phyloP scores from a whole-genome alignment of 768 basidiomycete species.

The Calocybe gangraenosa region DNA sequence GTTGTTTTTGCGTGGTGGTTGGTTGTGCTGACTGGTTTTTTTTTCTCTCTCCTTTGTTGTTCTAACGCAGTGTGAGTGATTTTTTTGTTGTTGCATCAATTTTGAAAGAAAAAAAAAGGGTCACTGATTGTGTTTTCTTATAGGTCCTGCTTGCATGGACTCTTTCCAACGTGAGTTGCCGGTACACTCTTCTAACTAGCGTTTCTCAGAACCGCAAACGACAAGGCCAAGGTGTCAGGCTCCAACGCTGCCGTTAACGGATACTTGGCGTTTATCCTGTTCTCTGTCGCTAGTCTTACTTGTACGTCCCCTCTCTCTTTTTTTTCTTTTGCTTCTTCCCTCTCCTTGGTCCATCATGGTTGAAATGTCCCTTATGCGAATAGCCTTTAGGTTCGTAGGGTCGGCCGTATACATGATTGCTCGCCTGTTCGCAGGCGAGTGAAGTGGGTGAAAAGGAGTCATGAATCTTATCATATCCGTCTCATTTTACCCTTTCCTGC shows the following conservation, averaged over 20 bases:
- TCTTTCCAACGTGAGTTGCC: slow-evolving; percentile 63
- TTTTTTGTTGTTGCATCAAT: not conserved
- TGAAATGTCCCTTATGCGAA: not conserved
- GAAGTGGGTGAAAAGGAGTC: slow-evolving; percentile 16
- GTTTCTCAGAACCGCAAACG: slow-evolving; percentile 38
- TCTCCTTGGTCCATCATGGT: not conserved
- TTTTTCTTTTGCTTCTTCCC: too few species aligned
- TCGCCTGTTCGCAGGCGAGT: slow-evolving; percentile 88
- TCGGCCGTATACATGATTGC: slow-evolving; percentile 80
- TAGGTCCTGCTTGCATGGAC: slow-evolving; percentile 85
- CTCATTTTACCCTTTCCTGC: too few species aligned
- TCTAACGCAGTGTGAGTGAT: slow-evolving; percentile 24
- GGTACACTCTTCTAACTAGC: not conserved
- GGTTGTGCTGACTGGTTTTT: slow-evolving; percentile 9
- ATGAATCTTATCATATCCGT: too few species aligned
- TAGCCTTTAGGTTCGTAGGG: slow-evolving; percentile 84
- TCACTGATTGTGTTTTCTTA: slow-evolving; percentile 19
- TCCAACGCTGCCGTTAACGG: slow-evolving; percentile 63
- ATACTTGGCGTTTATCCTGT: slow-evolving; percentile 87
- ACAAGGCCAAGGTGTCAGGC: slow-evolving; percentile 41
- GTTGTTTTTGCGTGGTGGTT: slow-evolving; percentile 18
- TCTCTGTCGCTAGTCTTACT: slow-evolving; percentile 84
- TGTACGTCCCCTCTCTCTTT: slow-evolving; percentile 70
- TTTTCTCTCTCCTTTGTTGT: too few species aligned
- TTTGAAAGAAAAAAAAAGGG: not conserved